Evolutionary conservation across 495 filamentous ascomycete genomes (phyloP), one percentile per base, ranked within the genome.

Genomic region (Penicillium taxi): DNA sequence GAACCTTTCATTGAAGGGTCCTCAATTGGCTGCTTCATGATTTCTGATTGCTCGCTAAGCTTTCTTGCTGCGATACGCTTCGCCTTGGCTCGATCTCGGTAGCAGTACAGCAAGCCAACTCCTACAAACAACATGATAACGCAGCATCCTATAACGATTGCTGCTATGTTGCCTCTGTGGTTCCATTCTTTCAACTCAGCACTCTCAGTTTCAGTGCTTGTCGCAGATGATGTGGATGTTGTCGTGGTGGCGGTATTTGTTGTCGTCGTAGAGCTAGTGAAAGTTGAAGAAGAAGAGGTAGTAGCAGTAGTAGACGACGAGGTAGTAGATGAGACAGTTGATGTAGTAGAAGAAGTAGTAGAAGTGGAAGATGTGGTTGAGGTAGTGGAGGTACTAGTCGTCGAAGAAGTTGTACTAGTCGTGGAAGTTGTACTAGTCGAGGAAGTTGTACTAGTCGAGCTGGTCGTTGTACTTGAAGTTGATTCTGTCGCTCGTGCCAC

Each of bases 151-250:
- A 36, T 28, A 9, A 36, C 14, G 9, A 42, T 36, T 1, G 32
- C 39, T 15, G 32, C 11, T 16, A 42, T 42, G 6, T 35, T 42
- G 9, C 39, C 39, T 2, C 11, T 15, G 9, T 27, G 39, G n/a
- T 42, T 42, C 39, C 39, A 35, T 14, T n/a, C 32, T 2, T 32
- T 20, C 3, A 36, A 3, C 3, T 17, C 41, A 8, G 37, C 41
- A 6, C 21, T 23, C n/a, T n/a, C n/a, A 9, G 27, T 13, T 2
- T n/a, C n/a, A n/a, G 29, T 41, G 20, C 33, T 41, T 9, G 46
- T 34, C 18, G 31, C 25, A 6, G 37, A 37, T 6, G 28, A 21
- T 5, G 32, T 41, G 3, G 26, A 36, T 6, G 26, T 31, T 2
- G 42, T 30, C 1, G 16, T 42, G n/a, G 35, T 16, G 9, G 38